These are phyloP conservation scores for Termitomyces sp. DNA, from an alignment of 768 basidiomycete genomes.

Conservation along the genomic window DNA sequence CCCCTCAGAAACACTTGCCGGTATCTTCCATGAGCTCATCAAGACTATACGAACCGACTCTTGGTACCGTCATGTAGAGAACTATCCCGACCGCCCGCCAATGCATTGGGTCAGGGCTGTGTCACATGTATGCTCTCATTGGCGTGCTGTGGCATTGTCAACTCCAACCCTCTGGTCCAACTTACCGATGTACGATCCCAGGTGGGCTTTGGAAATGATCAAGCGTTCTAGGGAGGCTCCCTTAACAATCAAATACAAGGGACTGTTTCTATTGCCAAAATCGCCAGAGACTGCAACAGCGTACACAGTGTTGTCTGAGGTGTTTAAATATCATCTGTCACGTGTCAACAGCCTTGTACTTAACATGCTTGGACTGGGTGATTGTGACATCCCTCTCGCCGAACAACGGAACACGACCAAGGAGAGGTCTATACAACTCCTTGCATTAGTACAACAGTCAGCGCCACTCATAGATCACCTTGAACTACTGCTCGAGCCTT, in stretches of 20 bases:
- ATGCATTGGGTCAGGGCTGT: background rate
- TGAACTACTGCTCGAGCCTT: background rate
- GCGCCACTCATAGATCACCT: background rate
- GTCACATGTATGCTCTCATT: constrained; percentile 4
- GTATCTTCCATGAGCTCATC: background rate
- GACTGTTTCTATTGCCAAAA: background rate
- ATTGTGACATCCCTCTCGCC: background rate
- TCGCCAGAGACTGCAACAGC: background rate
- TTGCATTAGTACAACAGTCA: background rate
- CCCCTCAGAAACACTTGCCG: background rate
- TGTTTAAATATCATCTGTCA: background rate
- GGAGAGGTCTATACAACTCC: background rate
- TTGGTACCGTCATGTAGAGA: background rate
- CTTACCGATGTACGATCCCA: background rate
- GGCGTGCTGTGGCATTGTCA: constrained; percentile 4
- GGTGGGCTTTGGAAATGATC: constrained; percentile 4
- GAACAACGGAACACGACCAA: background rate
- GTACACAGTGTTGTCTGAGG: background rate
- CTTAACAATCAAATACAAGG: background rate
- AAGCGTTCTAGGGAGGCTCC: background rate
- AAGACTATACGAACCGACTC: background rate
- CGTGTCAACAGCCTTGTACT: background rate
- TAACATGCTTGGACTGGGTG: background rate
- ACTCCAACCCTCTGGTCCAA: constrained; percentile 1
- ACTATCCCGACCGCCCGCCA: background rate